Conservation (phyloP, 805 yeast genomes). For the Kodamaea kaohsiungensis region DNA sequence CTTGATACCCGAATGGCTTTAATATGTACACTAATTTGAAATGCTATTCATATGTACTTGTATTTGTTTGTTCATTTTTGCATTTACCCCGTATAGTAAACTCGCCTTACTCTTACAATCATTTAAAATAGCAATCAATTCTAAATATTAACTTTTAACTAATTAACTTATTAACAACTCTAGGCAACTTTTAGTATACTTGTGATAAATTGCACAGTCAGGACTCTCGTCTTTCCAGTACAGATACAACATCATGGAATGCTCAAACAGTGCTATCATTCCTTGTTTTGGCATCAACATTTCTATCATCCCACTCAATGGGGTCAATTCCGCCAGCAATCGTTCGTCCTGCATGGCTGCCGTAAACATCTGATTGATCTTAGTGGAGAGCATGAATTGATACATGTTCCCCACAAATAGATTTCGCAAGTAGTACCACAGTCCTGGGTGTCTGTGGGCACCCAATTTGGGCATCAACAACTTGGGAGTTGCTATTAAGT, state of each 20-base stretch:
- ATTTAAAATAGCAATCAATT: background rate
- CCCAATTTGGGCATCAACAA: constrained; percentile 36
- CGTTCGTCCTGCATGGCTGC: constrained; percentile 15
- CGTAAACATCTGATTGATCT: constrained; percentile 24
- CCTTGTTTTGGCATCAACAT: constrained; percentile 14
- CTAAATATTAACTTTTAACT: background rate
- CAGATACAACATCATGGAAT: constrained; percentile 28
- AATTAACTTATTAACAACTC: constrained; percentile 15
- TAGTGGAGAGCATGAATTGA: constrained; percentile 31
- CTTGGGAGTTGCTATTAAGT: constrained; percentile 32
- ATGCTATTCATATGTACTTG: too few relatives aligned
- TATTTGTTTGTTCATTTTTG: too few relatives aligned
- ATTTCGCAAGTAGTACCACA: constrained; percentile 40
- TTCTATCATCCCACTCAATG: constrained; percentile 14
- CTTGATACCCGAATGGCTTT: too few relatives aligned
- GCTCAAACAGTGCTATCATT: constrained; percentile 24
- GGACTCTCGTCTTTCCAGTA: constrained; percentile 38
- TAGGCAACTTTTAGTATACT: constrained; percentile 24
- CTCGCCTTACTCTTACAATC: too few relatives aligned
- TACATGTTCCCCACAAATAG: constrained; percentile 29
- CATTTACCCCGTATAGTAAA: too few relatives aligned
- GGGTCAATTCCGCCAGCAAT: constrained; percentile 1
- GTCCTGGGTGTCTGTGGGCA: constrained; percentile 41
- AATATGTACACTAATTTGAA: too few relatives aligned
- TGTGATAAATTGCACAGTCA: constrained; percentile 33